phyloP scores from a whole-genome alignment of 192 early-diverging fungal genomes.

The Rhizophagus sp. region DNA sequence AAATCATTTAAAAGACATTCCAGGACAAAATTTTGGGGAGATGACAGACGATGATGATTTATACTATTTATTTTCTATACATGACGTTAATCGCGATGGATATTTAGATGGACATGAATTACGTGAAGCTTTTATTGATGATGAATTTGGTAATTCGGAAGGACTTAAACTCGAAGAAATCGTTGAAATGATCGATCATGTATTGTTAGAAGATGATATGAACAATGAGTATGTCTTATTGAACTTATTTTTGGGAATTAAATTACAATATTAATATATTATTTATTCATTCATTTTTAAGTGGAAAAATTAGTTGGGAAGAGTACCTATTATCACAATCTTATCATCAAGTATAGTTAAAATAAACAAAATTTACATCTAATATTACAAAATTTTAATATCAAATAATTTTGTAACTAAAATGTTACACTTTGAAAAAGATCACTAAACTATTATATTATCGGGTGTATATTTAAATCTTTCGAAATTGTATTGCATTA shows the following conservation, averaged over 20 bases:
- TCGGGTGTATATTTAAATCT: no score
- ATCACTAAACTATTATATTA: no score
- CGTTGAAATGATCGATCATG: slow-evolving; percentile 70
- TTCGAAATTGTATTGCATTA: no score
- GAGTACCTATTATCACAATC: slow-evolving; percentile 6
- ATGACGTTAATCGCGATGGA: slow-evolving; percentile 72
- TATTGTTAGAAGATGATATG: slow-evolving; percentile 72
- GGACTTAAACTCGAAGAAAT: slow-evolving; percentile 49
- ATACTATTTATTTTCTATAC: slow-evolving; percentile 70
- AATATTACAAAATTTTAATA: no score
- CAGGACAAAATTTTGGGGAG: slow-evolving; percentile 32
- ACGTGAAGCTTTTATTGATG: slow-evolving; percentile 56
- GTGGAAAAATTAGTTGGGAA: slow-evolving; percentile 10
- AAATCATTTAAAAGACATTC: slow-evolving; percentile 56
- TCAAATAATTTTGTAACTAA: no score
- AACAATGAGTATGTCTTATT: slow-evolving; percentile 63
- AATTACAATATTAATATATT: not conserved
- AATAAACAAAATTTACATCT: not conserved
- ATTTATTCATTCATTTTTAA: not conserved
- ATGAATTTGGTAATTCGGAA: slow-evolving; percentile 36
- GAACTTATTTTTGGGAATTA: not conserved
- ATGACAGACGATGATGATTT: slow-evolving; percentile 61
- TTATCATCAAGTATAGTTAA: slow-evolving; percentile 15
- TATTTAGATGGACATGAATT: slow-evolving; percentile 81
- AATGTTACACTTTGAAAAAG: no score